Conservation (phyloP, 106 monocot species). For the Chionographis japonica region DNA sequence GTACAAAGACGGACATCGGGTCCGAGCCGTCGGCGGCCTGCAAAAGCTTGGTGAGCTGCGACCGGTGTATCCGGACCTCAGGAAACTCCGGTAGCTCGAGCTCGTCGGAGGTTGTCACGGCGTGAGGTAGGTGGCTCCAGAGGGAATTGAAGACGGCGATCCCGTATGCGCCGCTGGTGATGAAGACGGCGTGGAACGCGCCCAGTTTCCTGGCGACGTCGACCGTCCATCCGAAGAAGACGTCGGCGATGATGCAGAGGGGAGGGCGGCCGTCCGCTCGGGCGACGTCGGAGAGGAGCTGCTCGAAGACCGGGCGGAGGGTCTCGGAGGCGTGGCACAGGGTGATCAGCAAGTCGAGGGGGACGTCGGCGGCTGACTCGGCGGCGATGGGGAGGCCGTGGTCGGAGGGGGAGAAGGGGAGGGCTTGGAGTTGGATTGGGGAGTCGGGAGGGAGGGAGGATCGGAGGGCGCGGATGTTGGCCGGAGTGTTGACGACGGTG, state of each 20-base stretch:
- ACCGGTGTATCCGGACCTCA: constrained; percentile 7
- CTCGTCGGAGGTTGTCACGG: not conserved
- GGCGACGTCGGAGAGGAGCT: constrained; percentile 17
- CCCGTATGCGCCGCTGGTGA: constrained; percentile 30
- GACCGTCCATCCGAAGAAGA: constrained; percentile 35
- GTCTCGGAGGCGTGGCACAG: constrained; percentile 25
- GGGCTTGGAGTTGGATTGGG: constrained; percentile 22
- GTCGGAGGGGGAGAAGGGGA: constrained; percentile 28
- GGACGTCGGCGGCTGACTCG: constrained; percentile 41
- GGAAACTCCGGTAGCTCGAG: constrained; percentile 21
- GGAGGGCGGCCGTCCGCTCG: not conserved
- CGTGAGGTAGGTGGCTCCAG: constrained; percentile 24
- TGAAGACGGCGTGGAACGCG: constrained; percentile 32
- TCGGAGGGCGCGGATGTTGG: too few species aligned
- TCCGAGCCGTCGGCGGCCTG: constrained; percentile 8
- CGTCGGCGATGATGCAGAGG: constrained; percentile 36
- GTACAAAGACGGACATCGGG: not conserved
- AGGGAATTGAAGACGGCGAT: constrained; percentile 26
- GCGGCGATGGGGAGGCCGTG: constrained; percentile 29
- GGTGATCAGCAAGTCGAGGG: constrained; percentile 11
- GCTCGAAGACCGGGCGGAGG: constrained; percentile 25
- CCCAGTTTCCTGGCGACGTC: constrained; percentile 21
- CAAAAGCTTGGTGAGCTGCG: constrained; percentile 4
- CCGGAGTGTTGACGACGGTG: too few species aligned
- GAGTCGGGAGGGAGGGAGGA: not conserved